Conservation (phyloP, 441 rosid species). For the Monsonia emarginata region DNA sequence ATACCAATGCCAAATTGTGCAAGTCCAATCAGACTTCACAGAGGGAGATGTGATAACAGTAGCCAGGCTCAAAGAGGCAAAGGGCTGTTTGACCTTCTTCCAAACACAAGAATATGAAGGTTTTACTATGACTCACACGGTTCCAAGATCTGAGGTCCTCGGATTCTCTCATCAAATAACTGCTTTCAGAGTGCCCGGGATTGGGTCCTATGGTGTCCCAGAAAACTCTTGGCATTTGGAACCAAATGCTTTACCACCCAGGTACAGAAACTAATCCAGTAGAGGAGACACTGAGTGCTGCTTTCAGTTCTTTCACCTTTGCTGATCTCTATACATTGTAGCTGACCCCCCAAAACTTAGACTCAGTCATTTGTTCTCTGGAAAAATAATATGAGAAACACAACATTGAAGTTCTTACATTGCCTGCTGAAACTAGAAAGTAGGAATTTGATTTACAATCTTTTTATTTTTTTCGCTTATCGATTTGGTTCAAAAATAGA, state of each 20-base stretch:
- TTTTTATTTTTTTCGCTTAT: too few species aligned
- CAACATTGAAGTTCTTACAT: too few species aligned
- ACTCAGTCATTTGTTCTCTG: too few species aligned
- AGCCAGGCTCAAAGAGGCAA: constrained; percentile 14
- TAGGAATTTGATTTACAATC: too few species aligned
- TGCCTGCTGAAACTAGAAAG: too few species aligned
- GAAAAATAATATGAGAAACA: too few species aligned
- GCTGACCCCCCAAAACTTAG: too few species aligned
- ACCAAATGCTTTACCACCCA: constrained; percentile 20
- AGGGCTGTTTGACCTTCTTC: constrained; percentile 22
- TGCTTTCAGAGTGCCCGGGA: constrained; percentile 23
- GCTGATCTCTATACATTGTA: too few species aligned
- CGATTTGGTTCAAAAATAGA: too few species aligned
- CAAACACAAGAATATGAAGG: constrained; percentile 15
- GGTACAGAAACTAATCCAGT: background rate
- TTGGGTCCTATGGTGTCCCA: constrained; percentile 17
- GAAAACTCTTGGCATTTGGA: constrained; percentile 25
- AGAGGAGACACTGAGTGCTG: too few species aligned
- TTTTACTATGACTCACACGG: constrained; percentile 15
- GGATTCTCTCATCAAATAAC: constrained; percentile 22
- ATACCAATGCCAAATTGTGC: constrained; percentile 16
- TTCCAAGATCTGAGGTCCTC: constrained; percentile 15
- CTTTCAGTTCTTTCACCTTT: too few species aligned
- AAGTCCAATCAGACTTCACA: constrained; percentile 13
- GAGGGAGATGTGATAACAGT: constrained; percentile 15